Percentiles rank a stretch among this genome's conserved stretches.
phyloP scores from a whole-genome alignment of 192 early-diverging fungal genomes.

The Coemansia sp. region DNA sequence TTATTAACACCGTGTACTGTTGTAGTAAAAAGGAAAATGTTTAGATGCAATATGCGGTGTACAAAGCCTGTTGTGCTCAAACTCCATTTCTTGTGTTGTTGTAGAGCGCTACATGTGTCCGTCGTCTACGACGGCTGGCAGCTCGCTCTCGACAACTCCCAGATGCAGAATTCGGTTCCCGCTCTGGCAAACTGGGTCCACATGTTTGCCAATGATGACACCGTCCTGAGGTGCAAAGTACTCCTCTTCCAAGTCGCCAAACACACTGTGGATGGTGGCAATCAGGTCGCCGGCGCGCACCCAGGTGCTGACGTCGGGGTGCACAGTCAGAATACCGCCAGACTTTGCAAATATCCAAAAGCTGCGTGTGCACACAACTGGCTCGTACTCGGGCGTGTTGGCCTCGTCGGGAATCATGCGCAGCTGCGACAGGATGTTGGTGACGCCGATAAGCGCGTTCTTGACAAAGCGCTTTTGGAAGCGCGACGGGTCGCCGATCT shows the following conservation, averaged over 20 bases:
- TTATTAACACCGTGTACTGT: too few relatives aligned
- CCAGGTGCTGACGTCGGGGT: constrained; percentile 76
- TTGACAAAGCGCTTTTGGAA: constrained; percentile 83
- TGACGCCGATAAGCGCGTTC: constrained; percentile 58
- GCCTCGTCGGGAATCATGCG: constrained; percentile 61
- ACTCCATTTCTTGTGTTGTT: too few relatives aligned
- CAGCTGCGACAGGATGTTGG: constrained; percentile 58
- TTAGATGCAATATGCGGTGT: too few relatives aligned
- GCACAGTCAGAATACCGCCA: constrained; percentile 82
- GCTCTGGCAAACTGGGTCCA: constrained; percentile 82
- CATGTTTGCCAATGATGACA: constrained; percentile 77
- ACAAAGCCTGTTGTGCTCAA: too few relatives aligned
- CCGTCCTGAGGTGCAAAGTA: constrained; percentile 78
- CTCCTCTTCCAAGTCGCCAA: constrained; percentile 80
- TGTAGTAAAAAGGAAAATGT: too few relatives aligned
- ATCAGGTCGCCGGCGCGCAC: constrained; percentile 79
- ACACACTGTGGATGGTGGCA: constrained; percentile 82
- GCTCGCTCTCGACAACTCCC: constrained; percentile 63
- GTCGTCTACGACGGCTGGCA: constrained; percentile 55
- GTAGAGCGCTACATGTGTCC: constrained; percentile 49
- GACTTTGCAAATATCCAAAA: constrained; percentile 83
- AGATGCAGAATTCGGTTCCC: constrained; percentile 85
- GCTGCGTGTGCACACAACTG: constrained; percentile 59
- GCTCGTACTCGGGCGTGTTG: constrained; percentile 53
- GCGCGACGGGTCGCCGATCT: constrained; percentile 83